phyloP scores from a whole-genome alignment of 352 stramenopile species.

The Aphanomyces astaci region DNA sequence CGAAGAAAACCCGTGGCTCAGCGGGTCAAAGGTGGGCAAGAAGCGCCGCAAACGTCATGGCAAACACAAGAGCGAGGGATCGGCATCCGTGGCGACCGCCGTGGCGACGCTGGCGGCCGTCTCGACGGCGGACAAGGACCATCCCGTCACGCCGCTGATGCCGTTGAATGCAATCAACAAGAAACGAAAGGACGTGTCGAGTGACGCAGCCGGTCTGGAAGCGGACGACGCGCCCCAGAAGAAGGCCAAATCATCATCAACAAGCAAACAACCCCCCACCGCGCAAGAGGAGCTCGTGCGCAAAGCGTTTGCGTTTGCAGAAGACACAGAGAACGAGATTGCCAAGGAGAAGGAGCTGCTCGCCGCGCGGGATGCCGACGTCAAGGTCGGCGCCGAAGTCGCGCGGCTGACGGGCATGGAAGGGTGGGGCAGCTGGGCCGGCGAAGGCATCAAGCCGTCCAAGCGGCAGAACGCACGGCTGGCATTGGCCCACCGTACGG shows the following conservation, averaged over 20 bases:
- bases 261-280: slow-evolving; percentile 24
- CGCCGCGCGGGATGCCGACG: slow-evolving; percentile 49
- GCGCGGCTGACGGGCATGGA: slow-evolving; percentile 72
- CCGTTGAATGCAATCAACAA: neutral
- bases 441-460: slow-evolving; percentile 63
- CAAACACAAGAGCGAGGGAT: slow-evolving; percentile 5
- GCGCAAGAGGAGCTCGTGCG: slow-evolving; percentile 92
- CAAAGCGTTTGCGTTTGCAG: slow-evolving; percentile 91
- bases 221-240: slow-evolving; percentile 16
- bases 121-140: too few relatives aligned
- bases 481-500: slow-evolving; percentile 60
- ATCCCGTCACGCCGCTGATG: neutral
- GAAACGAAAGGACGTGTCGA: slow-evolving; percentile 19
- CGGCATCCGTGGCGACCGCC: slow-evolving; percentile 29
- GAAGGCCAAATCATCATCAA: neutral
- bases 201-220: slow-evolving; percentile 15
- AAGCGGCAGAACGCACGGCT: slow-evolving; percentile 79
- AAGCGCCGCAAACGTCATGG: slow-evolving; percentile 8
- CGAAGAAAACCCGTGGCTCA: slow-evolving; percentile 28
- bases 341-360: slow-evolving; percentile 85
- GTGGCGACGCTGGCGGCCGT: slow-evolving; percentile 15
- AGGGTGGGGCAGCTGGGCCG: slow-evolving; percentile 90
- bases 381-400: slow-evolving; percentile 70
- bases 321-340: slow-evolving; percentile 91
- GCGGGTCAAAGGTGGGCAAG: slow-evolving; percentile 5